phyloP scores from a whole-genome alignment of 345 rosid species.

The Brassica cretica region DNA sequence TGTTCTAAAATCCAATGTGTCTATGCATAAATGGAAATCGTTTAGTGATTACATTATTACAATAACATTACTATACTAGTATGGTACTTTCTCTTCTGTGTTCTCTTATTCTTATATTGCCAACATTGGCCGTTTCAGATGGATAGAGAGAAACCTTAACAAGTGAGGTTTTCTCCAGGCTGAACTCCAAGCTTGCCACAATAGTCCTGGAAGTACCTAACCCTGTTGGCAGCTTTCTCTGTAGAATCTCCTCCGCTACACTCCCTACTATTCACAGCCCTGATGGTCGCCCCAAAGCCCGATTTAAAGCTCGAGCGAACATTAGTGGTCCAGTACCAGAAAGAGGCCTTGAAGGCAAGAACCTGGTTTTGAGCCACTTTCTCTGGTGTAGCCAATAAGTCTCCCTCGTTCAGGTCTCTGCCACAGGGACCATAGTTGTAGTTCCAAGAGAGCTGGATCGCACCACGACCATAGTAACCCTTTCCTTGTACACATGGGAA shows the following conservation, averaged over 20 bases:
- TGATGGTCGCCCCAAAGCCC: slow-evolving; percentile 68
- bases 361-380: slow-evolving; percentile 55
- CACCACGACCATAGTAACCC: slow-evolving; percentile 65
- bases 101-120: slow-evolving; percentile 12
- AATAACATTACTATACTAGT: background rate
- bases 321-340: slow-evolving; percentile 66
- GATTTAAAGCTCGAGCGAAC: slow-evolving; percentile 45
- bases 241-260: slow-evolving; percentile 45
- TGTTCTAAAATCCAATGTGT: background rate
- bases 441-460: slow-evolving; percentile 64
- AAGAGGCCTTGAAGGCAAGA: slow-evolving; percentile 57
- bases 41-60: background rate
- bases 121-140: background rate
- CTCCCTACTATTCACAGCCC: slow-evolving; percentile 58
- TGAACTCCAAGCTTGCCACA: slow-evolving; percentile 51
- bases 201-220: slow-evolving; percentile 48
- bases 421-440: slow-evolving; percentile 65
- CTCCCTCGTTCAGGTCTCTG: slow-evolving; percentile 37
- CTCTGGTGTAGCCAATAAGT: slow-evolving; percentile 54
- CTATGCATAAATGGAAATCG: background rate
- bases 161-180: slow-evolving; percentile 53
- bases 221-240: slow-evolving; percentile 35
- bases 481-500: slow-evolving; percentile 55
- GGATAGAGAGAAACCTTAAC: slow-evolving; percentile 32
- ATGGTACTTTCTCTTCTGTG: background rate